A percentile compares a stretch with the other conserved stretches of the same genome.
phyloP scores from a whole-genome alignment of 352 stramenopile genomes.

The Lagenidium giganteum region DNA sequence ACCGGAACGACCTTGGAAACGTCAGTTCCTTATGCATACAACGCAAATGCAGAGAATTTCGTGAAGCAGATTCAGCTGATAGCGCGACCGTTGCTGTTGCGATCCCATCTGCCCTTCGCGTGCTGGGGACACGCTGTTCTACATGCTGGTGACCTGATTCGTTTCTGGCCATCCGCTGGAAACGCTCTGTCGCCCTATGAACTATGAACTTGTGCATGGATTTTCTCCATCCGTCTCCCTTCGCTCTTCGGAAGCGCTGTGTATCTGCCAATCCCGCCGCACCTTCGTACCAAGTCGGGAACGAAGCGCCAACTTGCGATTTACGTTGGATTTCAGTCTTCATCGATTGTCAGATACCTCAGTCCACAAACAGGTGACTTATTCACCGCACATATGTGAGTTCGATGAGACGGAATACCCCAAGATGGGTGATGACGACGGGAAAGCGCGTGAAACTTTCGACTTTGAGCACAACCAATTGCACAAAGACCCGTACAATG shows the following conservation, averaged over 20 bases:
- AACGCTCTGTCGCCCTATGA: constrained; percentile 7
- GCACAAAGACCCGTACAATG: constrained; percentile 10
- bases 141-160: constrained; percentile 7
- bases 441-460: constrained; percentile 2
- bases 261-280: constrained; percentile 12
- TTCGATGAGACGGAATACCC: constrained; percentile 13
- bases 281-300: constrained; percentile 7
- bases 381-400: constrained; percentile 17
- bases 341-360: constrained; percentile 14
- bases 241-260: constrained; percentile 6
- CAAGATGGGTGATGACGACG: constrained; percentile 9
- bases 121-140: constrained; percentile 11
- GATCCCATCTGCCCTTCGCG: constrained; percentile 6
- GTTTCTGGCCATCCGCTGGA: constrained; percentile 3
- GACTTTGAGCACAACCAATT: constrained; percentile 5
- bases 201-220: constrained; percentile 4
- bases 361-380: constrained; percentile 13
- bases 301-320: constrained; percentile 13
- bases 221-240: constrained; percentile 4
- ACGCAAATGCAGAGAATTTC: constrained; percentile 9
- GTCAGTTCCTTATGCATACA: constrained; percentile 10
- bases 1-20: constrained; percentile 8
- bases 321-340: constrained; percentile 20
- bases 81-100: constrained; percentile 5
- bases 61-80: constrained; percentile 12